Conservation (phyloP, 768 basidiomycete species). For the Lactarius tabidus region DNA sequence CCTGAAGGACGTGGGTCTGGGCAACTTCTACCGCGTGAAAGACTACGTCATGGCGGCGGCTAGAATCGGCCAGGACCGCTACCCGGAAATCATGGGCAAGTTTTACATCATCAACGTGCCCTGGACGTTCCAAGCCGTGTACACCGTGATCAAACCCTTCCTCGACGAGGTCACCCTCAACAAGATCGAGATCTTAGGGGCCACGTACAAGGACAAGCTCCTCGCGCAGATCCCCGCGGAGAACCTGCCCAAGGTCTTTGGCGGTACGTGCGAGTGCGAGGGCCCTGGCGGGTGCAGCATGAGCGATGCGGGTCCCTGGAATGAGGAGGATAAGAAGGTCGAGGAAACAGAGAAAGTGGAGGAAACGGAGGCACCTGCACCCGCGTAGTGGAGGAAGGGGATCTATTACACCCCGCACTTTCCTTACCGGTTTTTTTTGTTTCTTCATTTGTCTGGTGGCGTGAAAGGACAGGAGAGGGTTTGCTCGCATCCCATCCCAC, state of each 20-base stretch:
- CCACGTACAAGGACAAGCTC: constrained; percentile 67
- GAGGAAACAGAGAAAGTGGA: not conserved
- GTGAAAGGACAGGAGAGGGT: not conserved
- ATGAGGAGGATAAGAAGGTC: too few species aligned
- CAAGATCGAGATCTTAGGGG: constrained; percentile 90
- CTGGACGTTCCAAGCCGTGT: constrained; percentile 86
- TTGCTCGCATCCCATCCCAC: not conserved
- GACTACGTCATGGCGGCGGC: constrained; percentile 80
- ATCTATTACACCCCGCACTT: not conserved
- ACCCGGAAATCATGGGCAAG: constrained; percentile 94
- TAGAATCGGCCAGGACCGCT: constrained; percentile 82
- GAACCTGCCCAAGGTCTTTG: constrained; percentile 82
- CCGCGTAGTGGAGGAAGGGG: constrained; percentile 1
- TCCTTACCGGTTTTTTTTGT: not conserved
- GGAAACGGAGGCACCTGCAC: not conserved
- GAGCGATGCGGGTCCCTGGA: constrained; percentile 94
- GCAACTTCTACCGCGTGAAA: constrained; percentile 87
- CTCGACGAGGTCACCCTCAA: constrained; percentile 91
- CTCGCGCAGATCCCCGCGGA: constrained; percentile 78
- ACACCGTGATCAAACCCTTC: constrained; percentile 88
- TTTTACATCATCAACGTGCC: constrained; percentile 99
- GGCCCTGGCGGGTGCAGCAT: constrained; percentile 80
- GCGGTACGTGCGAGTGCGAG: constrained; percentile 73
- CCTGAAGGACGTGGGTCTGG: constrained; percentile 63
- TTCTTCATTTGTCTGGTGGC: not conserved